These are phyloP conservation scores for Phytopythium ostracodes DNA, from an alignment of 352 stramenopile species.

Conservation along the genomic window DNA sequence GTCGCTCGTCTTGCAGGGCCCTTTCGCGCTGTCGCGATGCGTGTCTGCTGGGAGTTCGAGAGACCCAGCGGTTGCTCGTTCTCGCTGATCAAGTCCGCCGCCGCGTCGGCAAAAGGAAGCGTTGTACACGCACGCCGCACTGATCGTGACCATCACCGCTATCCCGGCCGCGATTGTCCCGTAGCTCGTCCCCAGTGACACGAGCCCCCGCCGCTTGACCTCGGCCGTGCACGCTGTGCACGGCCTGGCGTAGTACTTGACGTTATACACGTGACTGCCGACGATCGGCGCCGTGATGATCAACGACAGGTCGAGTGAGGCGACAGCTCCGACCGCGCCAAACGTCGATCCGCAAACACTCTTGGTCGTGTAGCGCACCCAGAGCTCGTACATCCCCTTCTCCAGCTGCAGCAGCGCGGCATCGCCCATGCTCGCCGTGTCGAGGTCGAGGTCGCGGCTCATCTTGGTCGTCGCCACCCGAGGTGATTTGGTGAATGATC, in stretches of 20 bases:
- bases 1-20: no score
- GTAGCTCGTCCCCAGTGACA: not conserved
- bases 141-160: not conserved
- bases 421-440: not conserved
- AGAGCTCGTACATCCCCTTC: not conserved
- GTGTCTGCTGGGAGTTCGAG: no score
- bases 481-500: not conserved
- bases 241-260: not conserved
- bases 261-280: not conserved
- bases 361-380: slow-evolving; percentile 4
- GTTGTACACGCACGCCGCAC: not conserved
- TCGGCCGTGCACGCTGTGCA: not conserved
- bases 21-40: no score
- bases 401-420: slow-evolving; percentile 1
- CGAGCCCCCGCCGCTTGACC: not conserved
- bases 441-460: not conserved
- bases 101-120: not conserved
- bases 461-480: not conserved
- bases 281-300: not conserved
- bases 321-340: not conserved
- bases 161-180: not conserved
- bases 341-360: not conserved
- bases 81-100: no score
- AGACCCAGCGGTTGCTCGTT: not conserved
- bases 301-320: not conserved